Evolutionary conservation across 192 early-diverging fungal genomes (phyloP), one percentile per base, ranked within the genome.

Genomic region (Coemansia javaensis): DNA sequence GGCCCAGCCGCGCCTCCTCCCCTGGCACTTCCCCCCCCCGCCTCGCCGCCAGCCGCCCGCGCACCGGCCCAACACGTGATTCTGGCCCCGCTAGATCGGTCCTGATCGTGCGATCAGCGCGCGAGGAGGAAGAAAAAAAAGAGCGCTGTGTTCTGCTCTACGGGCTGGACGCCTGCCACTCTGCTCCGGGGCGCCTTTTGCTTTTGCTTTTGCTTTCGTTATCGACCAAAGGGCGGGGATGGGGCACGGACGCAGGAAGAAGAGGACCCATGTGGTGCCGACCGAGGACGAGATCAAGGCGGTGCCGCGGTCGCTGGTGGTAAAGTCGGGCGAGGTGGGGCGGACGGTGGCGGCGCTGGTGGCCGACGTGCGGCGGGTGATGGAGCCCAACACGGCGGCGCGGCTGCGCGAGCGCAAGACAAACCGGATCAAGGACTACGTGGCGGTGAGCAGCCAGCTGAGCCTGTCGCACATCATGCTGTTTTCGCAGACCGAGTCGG

Each of bases 341-440:
- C 68, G 67, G 32, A 72, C 86, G n/a, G 86, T 94, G 11, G 56
- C 80, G 13, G 79, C 80, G 9, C 80, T 99, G 11, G 91, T 94
- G 17, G 59, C 51, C 28, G 92, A 99, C 66, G 71, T 93, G 28
- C 83, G 96, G 23, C 78, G 69, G 35, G 77, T 90, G 24, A 91
- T 99, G 88, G 90, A 96, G 73, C 96, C 96, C 12, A 86, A 96
- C 71, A 99, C 96, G 16, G 96, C 96, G 4, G 69, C 75, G 11
- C 84, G 84, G 44, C 81, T 99, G 33, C 81, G 77, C 72, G 95
- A 98, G 76, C 82, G 94, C 39, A 85, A 87, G 73, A 80, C 80
- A 47, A 97, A 98, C 77, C 84, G 87, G 64, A 67, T 98, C 41
- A 86, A 88, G 40, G 96, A 98, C 81, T 98, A 94, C 57, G 83